phyloP scores from a whole-genome alignment of 148 eudicot species.

The Dysphania ambrosioides region DNA sequence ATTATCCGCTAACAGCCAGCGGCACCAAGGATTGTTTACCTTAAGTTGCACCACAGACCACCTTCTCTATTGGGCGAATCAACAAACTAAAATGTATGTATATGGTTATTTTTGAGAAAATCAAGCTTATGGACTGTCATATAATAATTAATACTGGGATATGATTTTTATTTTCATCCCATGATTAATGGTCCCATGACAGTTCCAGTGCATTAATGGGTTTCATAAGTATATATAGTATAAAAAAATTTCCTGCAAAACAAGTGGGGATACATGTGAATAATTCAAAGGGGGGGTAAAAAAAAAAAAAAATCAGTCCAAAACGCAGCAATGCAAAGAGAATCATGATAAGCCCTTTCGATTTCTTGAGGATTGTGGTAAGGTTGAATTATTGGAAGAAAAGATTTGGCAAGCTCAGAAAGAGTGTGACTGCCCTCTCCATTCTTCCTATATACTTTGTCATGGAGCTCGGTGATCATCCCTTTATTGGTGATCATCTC shows the following conservation, averaged over 20 bases:
- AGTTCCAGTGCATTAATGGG: slow-evolving; percentile 21
- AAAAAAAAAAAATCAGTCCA: not conserved
- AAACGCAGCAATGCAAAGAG: not conserved
- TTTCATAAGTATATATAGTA: slow-evolving; percentile 14
- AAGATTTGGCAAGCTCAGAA: slow-evolving; percentile 11
- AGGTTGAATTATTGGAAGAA: slow-evolving; percentile 22
- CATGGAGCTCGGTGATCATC: not conserved
- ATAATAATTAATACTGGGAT: not conserved
- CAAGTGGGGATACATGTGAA: slow-evolving; percentile 26
- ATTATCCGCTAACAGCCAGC: no score
- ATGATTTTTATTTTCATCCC: not conserved
- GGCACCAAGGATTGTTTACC: no score
- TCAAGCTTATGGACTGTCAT: slow-evolving; percentile 1
- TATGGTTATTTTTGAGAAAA: not conserved
- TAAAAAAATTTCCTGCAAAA: not conserved
- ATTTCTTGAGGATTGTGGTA: slow-evolving; percentile 18
- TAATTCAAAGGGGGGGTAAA: not conserved
- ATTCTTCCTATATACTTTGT: slow-evolving; percentile 4
- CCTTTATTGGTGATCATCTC: not conserved
- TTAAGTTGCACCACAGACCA: no score
- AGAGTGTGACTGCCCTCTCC: slow-evolving; percentile 20
- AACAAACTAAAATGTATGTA: not conserved
- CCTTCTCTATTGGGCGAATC: no score
- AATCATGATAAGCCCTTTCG: slow-evolving; percentile 12
- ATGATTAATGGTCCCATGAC: slow-evolving; percentile 24